Evolutionary conservation across 176 grass and related monocot genomes (phyloP).

Genomic region (Oryza australiensis): DNA sequence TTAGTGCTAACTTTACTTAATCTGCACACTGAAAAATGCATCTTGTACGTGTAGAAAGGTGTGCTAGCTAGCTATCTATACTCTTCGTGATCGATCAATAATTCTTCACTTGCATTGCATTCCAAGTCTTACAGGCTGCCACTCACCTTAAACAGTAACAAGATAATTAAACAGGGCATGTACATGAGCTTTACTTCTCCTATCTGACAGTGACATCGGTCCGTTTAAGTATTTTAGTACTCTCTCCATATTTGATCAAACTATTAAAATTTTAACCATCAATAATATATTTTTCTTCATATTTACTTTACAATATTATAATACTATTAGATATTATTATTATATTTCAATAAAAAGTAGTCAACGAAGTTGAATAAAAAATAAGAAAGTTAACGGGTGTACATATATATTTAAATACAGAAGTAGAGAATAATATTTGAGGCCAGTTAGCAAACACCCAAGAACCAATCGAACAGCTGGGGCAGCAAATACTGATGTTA

Average conservation of each 20-base stretch:
- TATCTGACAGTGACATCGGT: neutral
- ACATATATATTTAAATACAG: too few species aligned
- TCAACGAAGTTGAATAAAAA: too few species aligned
- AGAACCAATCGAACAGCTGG: conserved; percentile 37
- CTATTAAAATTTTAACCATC: too few species aligned
- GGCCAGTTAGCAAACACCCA: conserved; percentile 23
- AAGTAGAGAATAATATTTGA: conserved; percentile 11
- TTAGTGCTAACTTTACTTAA: conserved; percentile 7
- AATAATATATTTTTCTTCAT: too few species aligned
- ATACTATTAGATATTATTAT: too few species aligned
- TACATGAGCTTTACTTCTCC: neutral
- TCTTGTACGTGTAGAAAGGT: neutral
- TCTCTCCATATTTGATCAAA: too few species aligned
- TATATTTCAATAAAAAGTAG: too few species aligned
- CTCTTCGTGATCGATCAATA: neutral
- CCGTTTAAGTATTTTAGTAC: conserved; percentile 6
- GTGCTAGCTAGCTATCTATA: neutral
- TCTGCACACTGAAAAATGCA: neutral
- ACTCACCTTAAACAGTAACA: neutral
- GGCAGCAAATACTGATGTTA: conserved; percentile 14
- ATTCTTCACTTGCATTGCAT: conserved; percentile 42
- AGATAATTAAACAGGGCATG: neutral
- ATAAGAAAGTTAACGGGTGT: too few species aligned
- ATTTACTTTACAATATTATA: too few species aligned
- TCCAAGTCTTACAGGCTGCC: conserved; percentile 18